A percentile compares a stretch with the other conserved stretches of the same genome.
phyloP scores from a whole-genome alignment of 805 yeast genomes.

The Teunomyces kruisii region DNA sequence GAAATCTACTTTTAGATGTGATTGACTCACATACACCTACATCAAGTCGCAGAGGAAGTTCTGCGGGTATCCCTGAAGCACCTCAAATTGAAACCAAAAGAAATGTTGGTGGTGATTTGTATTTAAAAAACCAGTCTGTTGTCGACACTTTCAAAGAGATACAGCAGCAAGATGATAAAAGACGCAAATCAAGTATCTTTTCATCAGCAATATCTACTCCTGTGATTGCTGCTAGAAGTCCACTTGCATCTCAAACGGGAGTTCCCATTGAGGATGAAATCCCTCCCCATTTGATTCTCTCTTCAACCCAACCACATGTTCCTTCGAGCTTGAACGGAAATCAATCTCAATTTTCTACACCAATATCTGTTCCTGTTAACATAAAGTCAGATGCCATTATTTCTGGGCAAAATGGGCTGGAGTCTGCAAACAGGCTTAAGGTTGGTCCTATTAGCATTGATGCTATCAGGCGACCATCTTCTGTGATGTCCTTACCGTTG shows the following conservation, averaged over 20 bases:
- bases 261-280: conserved; percentile 2
- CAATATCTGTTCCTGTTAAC: conserved; percentile 1
- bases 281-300: not conserved
- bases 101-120: conserved; percentile 46
- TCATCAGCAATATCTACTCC: conserved; percentile 15
- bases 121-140: conserved; percentile 40
- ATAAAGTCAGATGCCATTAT: conserved; percentile 1
- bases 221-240: conserved; percentile 15
- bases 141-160: conserved; percentile 45
- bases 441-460: conserved; percentile 36
- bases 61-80: conserved; percentile 29
- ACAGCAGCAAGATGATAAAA: conserved; percentile 40
- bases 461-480: conserved; percentile 48
- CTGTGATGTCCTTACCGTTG: conserved; percentile 66
- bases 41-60: conserved; percentile 19
- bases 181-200: conserved; percentile 32
- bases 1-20: conserved; percentile 31
- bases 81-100: conserved; percentile 46
- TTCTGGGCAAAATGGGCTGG: conserved; percentile 6
- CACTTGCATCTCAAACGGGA: conserved; percentile 12
- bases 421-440: conserved; percentile 14
- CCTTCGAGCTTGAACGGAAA: not conserved
- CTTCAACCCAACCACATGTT: not conserved
- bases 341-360: not conserved
- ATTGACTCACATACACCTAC: conserved; percentile 27